phyloP scores from a whole-genome alignment of 2,329 filamentous ascomycete genomes.

The Ascosphaera apis region DNA sequence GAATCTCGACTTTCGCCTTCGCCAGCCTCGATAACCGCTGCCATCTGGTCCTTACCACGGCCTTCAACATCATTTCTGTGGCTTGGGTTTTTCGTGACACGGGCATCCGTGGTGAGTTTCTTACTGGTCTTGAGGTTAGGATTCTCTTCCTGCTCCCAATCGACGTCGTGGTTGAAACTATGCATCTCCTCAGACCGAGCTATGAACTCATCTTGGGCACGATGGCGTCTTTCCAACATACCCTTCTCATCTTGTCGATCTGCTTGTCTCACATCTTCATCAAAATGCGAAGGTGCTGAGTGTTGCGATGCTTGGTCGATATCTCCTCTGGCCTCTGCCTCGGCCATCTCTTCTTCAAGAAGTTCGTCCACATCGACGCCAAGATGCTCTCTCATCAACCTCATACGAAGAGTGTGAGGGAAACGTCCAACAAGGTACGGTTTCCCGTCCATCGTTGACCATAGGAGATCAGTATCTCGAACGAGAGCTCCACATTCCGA shows the following conservation, averaged over 20 bases:
- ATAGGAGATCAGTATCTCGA: conserved; percentile 48
- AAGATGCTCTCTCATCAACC: conserved; percentile 79
- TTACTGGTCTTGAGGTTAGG: conserved; percentile 31
- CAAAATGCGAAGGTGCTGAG: conserved; percentile 1
- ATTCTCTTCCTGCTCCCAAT: conserved; percentile 35
- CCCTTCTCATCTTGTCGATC: conserved; percentile 20
- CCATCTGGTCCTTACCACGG: conserved; percentile 54
- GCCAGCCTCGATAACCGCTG: conserved; percentile 36
- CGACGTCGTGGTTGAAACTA: conserved; percentile 57
- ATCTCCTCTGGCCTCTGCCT: conserved; percentile 18
- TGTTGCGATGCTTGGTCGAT: no score
- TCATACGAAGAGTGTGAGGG: conserved; percentile 56
- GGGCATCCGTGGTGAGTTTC: conserved; percentile 32
- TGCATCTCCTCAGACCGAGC: conserved; percentile 31
- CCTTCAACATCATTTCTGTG: conserved; percentile 60
- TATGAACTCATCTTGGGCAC: conserved; percentile 32
- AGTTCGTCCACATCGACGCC: conserved; percentile 67
- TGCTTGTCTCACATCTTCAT: conserved; percentile 10
- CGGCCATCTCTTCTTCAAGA: conserved; percentile 52
- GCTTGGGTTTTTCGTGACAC: conserved; percentile 35
- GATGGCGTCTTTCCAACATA: conserved; percentile 19
- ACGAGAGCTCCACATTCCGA: conserved; percentile 79
- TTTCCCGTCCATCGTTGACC: conserved; percentile 49
- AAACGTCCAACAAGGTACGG: conserved; percentile 52
- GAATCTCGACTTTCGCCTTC: conserved; percentile 47